Percentiles rank a stretch among this genome's conserved stretches.
Evolutionary conservation across 164 flowering plant species (phyloP).

Genomic region (Liriodendron chinense): DNA sequence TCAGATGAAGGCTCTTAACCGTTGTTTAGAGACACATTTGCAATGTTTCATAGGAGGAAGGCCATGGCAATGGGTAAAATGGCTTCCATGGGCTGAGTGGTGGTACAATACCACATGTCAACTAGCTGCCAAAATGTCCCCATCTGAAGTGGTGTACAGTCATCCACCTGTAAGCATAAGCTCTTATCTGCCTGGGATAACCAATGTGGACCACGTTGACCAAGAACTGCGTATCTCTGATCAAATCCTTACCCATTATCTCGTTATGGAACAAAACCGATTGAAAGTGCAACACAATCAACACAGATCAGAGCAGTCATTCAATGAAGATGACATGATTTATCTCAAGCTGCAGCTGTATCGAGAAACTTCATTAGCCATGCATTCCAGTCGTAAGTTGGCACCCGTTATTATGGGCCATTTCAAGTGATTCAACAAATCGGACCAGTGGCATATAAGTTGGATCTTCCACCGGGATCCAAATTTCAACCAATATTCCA

Average conservation of each 20-base stretch:
- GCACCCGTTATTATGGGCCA: neutral
- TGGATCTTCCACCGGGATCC: neutral
- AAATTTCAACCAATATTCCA: constrained; percentile 9
- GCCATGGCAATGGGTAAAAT: neutral
- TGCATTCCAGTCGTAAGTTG: neutral
- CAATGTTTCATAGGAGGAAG: neutral
- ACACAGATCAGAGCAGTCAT: neutral
- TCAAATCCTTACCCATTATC: neutral
- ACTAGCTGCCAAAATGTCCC: neutral
- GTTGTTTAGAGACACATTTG: neutral
- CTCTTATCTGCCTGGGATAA: neutral
- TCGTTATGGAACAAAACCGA: neutral
- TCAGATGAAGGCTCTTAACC: neutral
- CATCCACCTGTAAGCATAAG: neutral
- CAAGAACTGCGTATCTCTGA: neutral
- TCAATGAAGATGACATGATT: constrained; percentile 7
- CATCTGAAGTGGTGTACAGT: constrained; percentile 2
- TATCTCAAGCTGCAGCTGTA: neutral
- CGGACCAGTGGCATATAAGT: neutral
- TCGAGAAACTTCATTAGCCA: neutral
- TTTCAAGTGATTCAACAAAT: neutral
- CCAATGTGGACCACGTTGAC: neutral
- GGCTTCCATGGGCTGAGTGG: constrained; percentile 3
- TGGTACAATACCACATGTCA: neutral
- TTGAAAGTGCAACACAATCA: constrained; percentile 6